Base-by-base conservation (phyloP, 2,329 filamentous ascomycete genomes). In the Emmonsia crescens region DNA sequence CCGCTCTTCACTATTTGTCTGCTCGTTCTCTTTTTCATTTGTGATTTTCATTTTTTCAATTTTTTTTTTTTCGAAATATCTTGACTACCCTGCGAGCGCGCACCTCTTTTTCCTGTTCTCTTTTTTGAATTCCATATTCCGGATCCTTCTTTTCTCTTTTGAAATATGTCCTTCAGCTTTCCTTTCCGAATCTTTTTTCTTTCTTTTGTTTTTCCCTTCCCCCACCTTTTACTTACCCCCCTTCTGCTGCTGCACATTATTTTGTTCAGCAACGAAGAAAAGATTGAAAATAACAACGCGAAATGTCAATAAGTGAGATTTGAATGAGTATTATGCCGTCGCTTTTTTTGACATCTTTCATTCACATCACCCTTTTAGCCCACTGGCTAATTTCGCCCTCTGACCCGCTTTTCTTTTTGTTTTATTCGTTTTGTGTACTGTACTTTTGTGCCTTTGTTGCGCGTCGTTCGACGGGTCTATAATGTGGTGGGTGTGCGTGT, bases 401-500 rank as follows among this genome's bases (percentile, higher is more conserved):
- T 61, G 51, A 19, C 29, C 27, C 5, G 27, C 14, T 59, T n/a
- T 38, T 66, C 67, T 60, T 48, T 59, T 68, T 68, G 66, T 66
- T 65, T 62, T 70, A 66, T 67, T 62, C 60, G 59, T 64, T 68
- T 63, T 68, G 66, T 64, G 66, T 66, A 65, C 64, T 65, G 65
- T 68, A 66, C 63, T 63, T 65, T 66, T 62, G 61, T 66, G 60
- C 59, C 38, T 54, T 60, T 48, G 9, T 49, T 12, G 59, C 66
- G 58, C 57, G 64, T 65, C 12, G 19, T 31, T 59, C 36, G 56
- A 59, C 57, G 40, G 24, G 21, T 57, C 16, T 9, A 27, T 61
- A 27, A 57, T 49, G 31, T 44, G 46, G 27, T n/a, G 33, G 36
- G 6, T 52, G 24, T 27, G 46, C 10, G 24, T 29, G 21, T 27